Conservation (phyloP, 169 alveolate species). For the Cryptosporidium canis region DNA sequence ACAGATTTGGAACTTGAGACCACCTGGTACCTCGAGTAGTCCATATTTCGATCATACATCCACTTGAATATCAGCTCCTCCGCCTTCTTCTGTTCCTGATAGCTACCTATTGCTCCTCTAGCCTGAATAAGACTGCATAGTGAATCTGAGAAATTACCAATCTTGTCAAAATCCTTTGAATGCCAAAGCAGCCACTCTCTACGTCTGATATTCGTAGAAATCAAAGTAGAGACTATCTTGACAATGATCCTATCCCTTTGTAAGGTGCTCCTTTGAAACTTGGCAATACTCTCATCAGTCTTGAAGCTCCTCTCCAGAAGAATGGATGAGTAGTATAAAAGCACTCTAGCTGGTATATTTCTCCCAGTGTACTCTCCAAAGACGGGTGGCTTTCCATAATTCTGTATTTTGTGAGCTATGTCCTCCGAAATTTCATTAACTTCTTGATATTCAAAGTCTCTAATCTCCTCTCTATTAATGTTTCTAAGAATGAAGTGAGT, state of each 20-base stretch:
- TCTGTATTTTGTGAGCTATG: background rate
- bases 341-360: conserved; percentile 37
- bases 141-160: conserved; percentile 14
- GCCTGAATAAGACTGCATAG: background rate
- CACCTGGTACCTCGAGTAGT: conserved; percentile 31
- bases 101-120: background rate
- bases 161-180: conserved; percentile 10
- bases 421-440: background rate
- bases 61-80: conserved; percentile 27
- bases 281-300: background rate
- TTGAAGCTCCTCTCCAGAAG: background rate
- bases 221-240: background rate
- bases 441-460: background rate
- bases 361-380: background rate
- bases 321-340: conserved; percentile 29
- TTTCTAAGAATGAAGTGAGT: background rate
- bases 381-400: background rate
- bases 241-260: background rate
- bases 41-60: conserved; percentile 10
- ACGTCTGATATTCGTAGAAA: conserved; percentile 5
- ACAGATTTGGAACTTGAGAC: background rate
- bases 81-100: background rate
- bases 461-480: background rate
- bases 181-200: conserved; percentile 63
- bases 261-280: background rate